Percentiles rank a stretch among this genome's conserved stretches.
These are phyloP conservation scores for Pichia sp. DNA, from an alignment of 1,139 yeast genomes.

Conservation along the genomic window DNA sequence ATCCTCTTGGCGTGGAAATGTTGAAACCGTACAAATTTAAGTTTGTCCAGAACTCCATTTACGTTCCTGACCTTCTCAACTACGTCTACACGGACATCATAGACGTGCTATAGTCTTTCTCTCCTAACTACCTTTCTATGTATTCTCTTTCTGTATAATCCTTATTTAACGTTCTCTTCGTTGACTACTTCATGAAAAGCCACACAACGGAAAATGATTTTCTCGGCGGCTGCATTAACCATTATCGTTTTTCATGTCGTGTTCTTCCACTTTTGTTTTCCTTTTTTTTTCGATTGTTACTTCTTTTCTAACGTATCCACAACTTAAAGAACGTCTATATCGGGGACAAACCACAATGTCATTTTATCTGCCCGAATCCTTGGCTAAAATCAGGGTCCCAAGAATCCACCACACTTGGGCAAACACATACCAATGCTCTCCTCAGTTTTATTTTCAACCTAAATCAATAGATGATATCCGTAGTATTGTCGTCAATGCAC, in stretches of 20 bases:
- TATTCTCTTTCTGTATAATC: not conserved
- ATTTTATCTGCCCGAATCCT: slow-evolving; percentile 10
- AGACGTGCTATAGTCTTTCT: slow-evolving; percentile 3
- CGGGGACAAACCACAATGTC: slow-evolving; percentile 6
- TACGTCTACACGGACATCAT: slow-evolving; percentile 26
- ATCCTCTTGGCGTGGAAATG: slow-evolving; percentile 29
- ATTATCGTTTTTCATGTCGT: too few species aligned
- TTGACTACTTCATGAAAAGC: not conserved
- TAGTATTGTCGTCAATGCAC: slow-evolving; percentile 61
- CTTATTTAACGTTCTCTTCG: too few species aligned
- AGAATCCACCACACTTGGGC: slow-evolving; percentile 80
- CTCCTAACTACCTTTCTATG: not conserved
- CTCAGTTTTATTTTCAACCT: slow-evolving; percentile 78
- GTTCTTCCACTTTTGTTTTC: not conserved
- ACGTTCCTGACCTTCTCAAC: slow-evolving; percentile 32
- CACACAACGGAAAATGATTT: too few species aligned
- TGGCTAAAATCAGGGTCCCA: slow-evolving; percentile 28
- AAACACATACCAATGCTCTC: slow-evolving; percentile 72
- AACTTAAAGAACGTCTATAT: not conserved
- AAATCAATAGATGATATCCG: slow-evolving; percentile 54
- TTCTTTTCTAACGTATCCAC: not conserved
- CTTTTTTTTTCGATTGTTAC: not conserved
- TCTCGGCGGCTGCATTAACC: too few species aligned
- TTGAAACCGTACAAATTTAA: slow-evolving; percentile 29
- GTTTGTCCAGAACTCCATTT: slow-evolving; percentile 28